Conservation (phyloP, 1,139 yeast species). For the Trichomonascaceae sp. region DNA sequence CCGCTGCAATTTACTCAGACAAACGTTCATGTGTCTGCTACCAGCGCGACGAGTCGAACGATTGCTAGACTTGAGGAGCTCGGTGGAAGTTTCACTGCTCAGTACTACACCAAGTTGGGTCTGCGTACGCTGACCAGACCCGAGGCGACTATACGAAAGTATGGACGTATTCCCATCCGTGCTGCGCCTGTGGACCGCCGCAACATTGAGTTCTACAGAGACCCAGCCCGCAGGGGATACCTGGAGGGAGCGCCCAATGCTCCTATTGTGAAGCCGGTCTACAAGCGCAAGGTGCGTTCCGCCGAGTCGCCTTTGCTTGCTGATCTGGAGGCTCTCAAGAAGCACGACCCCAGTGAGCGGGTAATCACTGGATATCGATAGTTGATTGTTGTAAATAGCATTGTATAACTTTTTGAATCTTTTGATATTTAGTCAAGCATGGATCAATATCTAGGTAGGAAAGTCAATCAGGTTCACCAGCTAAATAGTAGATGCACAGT, state of each 20-base stretch:
- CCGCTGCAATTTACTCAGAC: conserved; percentile 37
- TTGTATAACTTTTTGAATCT: too few species aligned
- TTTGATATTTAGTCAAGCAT: too few species aligned
- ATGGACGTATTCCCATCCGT: conserved; percentile 69
- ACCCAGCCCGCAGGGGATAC: conserved; percentile 65
- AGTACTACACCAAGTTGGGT: conserved; percentile 52
- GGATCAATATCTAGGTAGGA: too few species aligned
- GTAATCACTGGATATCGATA: conserved; percentile 4
- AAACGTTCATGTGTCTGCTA: conserved; percentile 57
- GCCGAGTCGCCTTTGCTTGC: conserved; percentile 18
- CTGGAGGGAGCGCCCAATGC: conserved; percentile 30
- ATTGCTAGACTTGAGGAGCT: conserved; percentile 55
- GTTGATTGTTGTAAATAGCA: too few species aligned
- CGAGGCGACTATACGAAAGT: conserved; percentile 47
- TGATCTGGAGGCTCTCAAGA: conserved; percentile 15
- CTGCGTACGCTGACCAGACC: conserved; percentile 71
- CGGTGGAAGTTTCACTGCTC: conserved; percentile 65
- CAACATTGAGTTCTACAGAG: conserved; percentile 67
- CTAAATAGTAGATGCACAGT: too few species aligned
- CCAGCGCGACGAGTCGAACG: conserved; percentile 66
- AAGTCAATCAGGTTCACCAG: too few species aligned
- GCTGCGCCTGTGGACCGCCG: conserved; percentile 81
- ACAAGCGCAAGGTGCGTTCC: conserved; percentile 14
- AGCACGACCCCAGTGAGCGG: conserved; percentile 9
- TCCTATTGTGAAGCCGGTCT: conserved; percentile 20